Evolutionary conservation across 2,329 filamentous ascomycete genomes (phyloP), one percentile per base, ranked within the genome.

Genomic region (Neospermospora avenae): DNA sequence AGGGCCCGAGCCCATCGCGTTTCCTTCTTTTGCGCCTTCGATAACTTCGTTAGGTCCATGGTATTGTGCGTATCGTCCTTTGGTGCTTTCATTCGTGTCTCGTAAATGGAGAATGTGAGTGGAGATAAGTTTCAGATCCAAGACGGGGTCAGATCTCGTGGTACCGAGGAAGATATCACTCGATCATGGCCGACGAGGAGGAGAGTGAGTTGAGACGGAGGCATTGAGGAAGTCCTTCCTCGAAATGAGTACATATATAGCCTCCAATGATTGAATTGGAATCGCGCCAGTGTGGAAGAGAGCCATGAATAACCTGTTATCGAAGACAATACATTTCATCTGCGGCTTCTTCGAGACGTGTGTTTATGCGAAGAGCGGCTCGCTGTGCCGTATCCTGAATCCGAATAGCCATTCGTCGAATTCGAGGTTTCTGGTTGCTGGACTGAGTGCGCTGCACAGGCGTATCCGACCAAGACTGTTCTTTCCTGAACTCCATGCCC

Each of bases 391-490:
- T 73, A 73, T 20, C 71, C 71, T 1, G 69, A 71, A 41, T 73
- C 72, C 44, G 71, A 69, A 58, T 72, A 71, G 48, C 67, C 65
- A 45, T 64, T 65, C 34, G 61, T 57, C 25, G 64, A 63, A 34
- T 62, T 66, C 8, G 63, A 65, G 34, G 64, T 62, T 48, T 63
- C 63, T 55, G 65, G 58, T 31, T 58, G 58, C 52, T 62, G 48
- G 31, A 67, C 60, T 5, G 70, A 69, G 67, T 88, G 85, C 41
- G 64, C 72, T 24, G 78, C 73, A 70, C 87, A 90, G 44, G 83
- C 80, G 67, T 89, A 90, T 57, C 87, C 87, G 24, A 90, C 86
- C n/a, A 89, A 77, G 4, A 90, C 81, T 0, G 82, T 86, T 73
- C 84, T 87, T 70, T 89, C 86, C 68, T 85, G 82, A 34, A 87